Conservation (phyloP, 2,329 filamentous ascomycete genomes). For the Ceratocystiopsis sp. region DNA sequence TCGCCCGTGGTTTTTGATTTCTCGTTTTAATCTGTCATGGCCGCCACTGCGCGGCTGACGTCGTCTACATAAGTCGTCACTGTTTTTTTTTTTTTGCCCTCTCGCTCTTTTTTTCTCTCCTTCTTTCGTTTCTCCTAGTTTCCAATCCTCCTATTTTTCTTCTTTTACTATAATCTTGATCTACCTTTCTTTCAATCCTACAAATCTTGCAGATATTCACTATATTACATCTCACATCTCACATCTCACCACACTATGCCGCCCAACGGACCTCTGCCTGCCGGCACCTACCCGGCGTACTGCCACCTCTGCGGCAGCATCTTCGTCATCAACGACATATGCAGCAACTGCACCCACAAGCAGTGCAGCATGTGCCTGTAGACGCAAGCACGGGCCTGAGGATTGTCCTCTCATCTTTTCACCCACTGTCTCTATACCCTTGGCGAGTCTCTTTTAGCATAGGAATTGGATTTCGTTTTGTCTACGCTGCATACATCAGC, state of each 20-base stretch:
- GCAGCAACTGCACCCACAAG: constrained; percentile 31
- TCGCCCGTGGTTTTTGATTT: neutral
- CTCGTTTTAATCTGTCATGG: neutral
- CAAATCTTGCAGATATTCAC: neutral
- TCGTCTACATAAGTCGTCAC: neutral
- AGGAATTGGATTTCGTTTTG: too few relatives aligned
- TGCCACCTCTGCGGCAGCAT: constrained; percentile 39
- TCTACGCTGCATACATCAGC: too few relatives aligned
- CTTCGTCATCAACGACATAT: constrained; percentile 39
- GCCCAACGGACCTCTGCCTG: neutral
- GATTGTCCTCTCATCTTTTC: too few relatives aligned
- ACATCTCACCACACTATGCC: neutral
- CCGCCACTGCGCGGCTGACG: too few relatives aligned
- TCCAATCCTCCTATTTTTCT: neutral
- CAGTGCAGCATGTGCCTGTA: constrained; percentile 30
- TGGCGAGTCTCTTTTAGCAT: too few relatives aligned
- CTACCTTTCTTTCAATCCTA: neutral
- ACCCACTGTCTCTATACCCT: too few relatives aligned
- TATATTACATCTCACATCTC: neutral
- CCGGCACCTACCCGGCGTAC: constrained; percentile 26
- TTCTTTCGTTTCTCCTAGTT: neutral
- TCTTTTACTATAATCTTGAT: neutral
- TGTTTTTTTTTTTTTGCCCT: neutral
- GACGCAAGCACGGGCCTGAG: neutral
- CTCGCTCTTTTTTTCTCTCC: neutral